Base-by-base conservation (phyloP, 176 grass and related monocot genomes). In the Carex parvula region DNA sequence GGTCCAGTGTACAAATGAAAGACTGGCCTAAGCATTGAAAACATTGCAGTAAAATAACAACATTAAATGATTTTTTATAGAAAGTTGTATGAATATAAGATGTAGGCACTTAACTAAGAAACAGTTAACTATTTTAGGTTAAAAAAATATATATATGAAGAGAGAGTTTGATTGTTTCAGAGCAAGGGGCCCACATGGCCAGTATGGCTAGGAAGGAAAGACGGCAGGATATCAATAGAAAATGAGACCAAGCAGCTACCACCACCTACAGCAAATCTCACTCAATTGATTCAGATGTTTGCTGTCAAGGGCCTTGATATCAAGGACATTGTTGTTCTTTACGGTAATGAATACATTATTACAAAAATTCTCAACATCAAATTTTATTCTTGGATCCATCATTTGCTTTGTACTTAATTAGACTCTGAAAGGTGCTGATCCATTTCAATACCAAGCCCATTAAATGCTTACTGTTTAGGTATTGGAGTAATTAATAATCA, bases 281-380 rank as follows among this genome's bases (percentile, higher is more conserved):
- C 91, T 1, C 83, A 60, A 22, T 65, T 92, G 66, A 70, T 85
- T 54, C 35, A 10, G 18, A 86, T 84, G 67, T 92, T 96, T 84
- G 80, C 30, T 3, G 83, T 72, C 4, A 84, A 96, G 81, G 91
- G 87, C 17, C 89, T 95, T 16, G 83, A 24, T 64, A 16, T 83
- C 63, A 90, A 88, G 88, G 92, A 92, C 60, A 44, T 95, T 52
- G 93, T 89, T 64, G 91, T 95, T 44, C 89, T 95, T 80, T 95
- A 91, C 52, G 86, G 86, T 87, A n/a, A 52, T 10, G 37, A 41
- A 44, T 32, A 29, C 6, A 18, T 30, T 69, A 15, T 69, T 41
- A 8, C 5, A n/a, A 39, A 17, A 69, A 39, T 17, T 39, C 0
- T 8, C 33, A 17, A 18, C 18, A 11, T 68, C 14, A 69, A 35